Evolutionary conservation across 2,329 filamentous ascomycete genomes (phyloP), one percentile per base, ranked within the genome.

Genomic region (Talaromyces sp.): DNA sequence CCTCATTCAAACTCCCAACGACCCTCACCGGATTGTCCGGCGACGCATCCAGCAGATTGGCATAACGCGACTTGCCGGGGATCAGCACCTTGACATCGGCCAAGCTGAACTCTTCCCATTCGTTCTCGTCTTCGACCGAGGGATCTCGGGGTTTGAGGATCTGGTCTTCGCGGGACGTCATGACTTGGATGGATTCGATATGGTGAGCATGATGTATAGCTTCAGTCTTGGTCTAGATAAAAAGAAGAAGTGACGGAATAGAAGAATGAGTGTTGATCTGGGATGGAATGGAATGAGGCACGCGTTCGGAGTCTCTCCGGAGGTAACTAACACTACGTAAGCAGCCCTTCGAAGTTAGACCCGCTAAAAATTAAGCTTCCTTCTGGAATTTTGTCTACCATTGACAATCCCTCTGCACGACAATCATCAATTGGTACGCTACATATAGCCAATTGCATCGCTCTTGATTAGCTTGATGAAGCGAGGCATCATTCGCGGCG

Each of bases 41-140:
- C 63, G 84, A 83, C 15, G 86, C 86, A 39, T 81, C 76, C 17
- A 89, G 77, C 33, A 89, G 74, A 71, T 82, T 87, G 27, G 82
- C 81, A 68, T 82, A 82, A 65, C 79, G 79, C 65, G 77, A 76
- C 71, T 82, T 81, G 64, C 83, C 81, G 43, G 80, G 79, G 50
- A 79, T 73, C 64, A 81, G 75, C 52, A 88, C 66, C 68, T 83
- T 82, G 66, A 82, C 85, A 68, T 87, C 82, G 66, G 75, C 82
- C 66, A 89, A 76, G 31, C 79, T 75, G 74, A 87, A 88, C 67
- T 86, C 84, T 61, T 85, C 82, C 85, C 86, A 89, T 69, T 88
- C 82, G 73, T 86, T 81, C 71, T 82, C 80, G 72, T 82, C 79
- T 39, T 73, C 71, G 65, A 81, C 72, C 68, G 79, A 77, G 67